Evolutionary conservation across 352 stramenopile genomes (phyloP), one percentile per base, ranked within the genome.

Genomic region (Lagenidium giganteum): DNA sequence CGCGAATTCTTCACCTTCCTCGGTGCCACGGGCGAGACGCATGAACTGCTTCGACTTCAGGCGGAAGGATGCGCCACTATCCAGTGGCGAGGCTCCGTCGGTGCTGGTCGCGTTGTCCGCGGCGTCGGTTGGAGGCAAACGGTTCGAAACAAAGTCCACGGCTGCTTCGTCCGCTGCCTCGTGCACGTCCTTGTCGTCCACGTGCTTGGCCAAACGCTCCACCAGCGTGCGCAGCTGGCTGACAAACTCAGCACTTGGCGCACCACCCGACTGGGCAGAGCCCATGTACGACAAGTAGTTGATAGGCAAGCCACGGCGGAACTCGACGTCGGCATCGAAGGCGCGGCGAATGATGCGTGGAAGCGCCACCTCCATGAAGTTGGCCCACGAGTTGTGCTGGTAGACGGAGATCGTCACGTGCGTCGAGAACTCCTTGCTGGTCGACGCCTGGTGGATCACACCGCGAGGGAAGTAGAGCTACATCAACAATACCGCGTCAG

Each of bases 331-430:
- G 5, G 68, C 61, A 45, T 92, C 83, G 28, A 94, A 93, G 1
- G 80, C 80, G 39, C 80, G 70, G 13, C 77, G 77, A 41, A 94
- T 79, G 21, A 90, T 61, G 8, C 69, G 77, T 20, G 83, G 80
- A 5, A 94, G 62, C 14, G 73, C 67, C 22, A 93, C 61, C 51
- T 94, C 80, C 41, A 94, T 40, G 47, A 94, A 94, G 52, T 94
- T 93, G 8, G 78, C 78, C 83, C 83, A 94, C 14, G 83, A 85
- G 32, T 82, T 86, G 64, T 92, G 83, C 50, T 94, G 83, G 42
- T 94, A 94, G n/a, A 91, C 71, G 0, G 80, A 93, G 34, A 94
- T 77, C 1, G 83, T 93, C 46, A 94, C 76, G 49, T 94, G 83
- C 16, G 83, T 94, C 12, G 83, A 94, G 43, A 94, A 93, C 25